These are phyloP conservation scores for Carpinus fangiana DNA, from an alignment of 306 rosid species.

Conservation along the genomic window DNA sequence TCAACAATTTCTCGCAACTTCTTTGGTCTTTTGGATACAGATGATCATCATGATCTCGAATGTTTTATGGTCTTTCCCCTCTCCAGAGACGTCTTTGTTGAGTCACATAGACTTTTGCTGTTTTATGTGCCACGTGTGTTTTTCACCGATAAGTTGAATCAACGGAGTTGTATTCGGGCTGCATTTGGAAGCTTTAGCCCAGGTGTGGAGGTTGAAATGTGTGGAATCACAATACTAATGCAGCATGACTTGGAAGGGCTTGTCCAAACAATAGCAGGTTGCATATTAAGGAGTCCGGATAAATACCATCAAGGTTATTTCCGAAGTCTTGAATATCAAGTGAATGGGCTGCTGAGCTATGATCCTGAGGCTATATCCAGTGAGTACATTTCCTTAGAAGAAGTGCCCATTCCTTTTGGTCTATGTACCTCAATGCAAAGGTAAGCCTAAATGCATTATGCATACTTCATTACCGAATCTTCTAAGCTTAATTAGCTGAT, in stretches of 20 bases:
- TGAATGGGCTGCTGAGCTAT: not conserved
- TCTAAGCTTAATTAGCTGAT: no score
- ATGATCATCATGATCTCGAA: not conserved
- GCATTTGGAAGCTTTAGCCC: not conserved
- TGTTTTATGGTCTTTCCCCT: not conserved
- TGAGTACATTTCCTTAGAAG: not conserved
- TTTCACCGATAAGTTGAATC: not conserved
- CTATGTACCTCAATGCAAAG: no score
- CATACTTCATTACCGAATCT: no score
- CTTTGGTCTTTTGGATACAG: not conserved
- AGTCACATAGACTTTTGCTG: not conserved
- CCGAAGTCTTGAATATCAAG: not conserved
- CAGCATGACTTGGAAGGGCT: slow-evolving; percentile 12
- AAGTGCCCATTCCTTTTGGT: not conserved
- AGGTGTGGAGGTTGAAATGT: not conserved
- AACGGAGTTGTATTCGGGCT: not conserved
- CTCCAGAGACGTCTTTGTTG: not conserved
- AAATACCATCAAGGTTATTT: not conserved
- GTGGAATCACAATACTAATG: slow-evolving; percentile 19
- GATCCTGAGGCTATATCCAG: not conserved
- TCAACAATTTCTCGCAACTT: not conserved
- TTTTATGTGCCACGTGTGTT: not conserved
- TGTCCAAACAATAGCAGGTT: not conserved
- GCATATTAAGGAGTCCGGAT: not conserved
- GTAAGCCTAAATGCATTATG: no score